Evolutionary conservation across 2,329 filamentous ascomycete species (phyloP).

Genomic region (Keithomyces neogunnii): DNA sequence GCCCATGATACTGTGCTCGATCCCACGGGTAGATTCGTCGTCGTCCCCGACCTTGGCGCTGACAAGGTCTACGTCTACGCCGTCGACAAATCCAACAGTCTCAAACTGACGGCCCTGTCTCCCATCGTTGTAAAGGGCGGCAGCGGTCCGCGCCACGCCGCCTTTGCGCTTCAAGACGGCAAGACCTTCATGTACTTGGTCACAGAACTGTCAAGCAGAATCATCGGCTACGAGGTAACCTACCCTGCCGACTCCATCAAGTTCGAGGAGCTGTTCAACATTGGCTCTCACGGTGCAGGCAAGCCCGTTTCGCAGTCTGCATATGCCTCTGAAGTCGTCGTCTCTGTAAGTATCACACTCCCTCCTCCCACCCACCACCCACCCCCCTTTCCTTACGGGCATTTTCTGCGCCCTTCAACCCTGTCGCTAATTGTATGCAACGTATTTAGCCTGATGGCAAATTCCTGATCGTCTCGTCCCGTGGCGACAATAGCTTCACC

Average conservation of each 20-base stretch:
- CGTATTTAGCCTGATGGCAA: constrained; percentile 43
- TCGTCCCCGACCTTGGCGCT: constrained; percentile 58
- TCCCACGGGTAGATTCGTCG: constrained; percentile 52
- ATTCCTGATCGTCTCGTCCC: constrained; percentile 60
- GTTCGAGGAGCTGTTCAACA: constrained; percentile 38
- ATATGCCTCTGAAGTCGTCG: constrained; percentile 45
- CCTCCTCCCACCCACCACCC: background rate
- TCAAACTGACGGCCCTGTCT: constrained; percentile 28
- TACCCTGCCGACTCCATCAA: constrained; percentile 37
- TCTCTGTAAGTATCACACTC: constrained; percentile 42
- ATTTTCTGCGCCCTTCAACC: no score
- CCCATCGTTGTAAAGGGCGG: constrained; percentile 39
- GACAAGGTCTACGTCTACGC: constrained; percentile 52
- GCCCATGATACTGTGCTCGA: constrained; percentile 59
- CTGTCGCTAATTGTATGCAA: background rate
- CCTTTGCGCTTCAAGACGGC: constrained; percentile 40
- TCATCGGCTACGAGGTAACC: constrained; percentile 46
- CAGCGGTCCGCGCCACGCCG: constrained; percentile 56
- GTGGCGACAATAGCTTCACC: constrained; percentile 48
- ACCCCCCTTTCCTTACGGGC: background rate
- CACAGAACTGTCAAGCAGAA: constrained; percentile 50
- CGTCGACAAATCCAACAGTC: constrained; percentile 31
- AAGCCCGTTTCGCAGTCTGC: constrained; percentile 30
- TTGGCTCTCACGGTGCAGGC: constrained; percentile 38
- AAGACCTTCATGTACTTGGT: constrained; percentile 51